A percentile compares a stretch with the other conserved stretches of the same genome.
Evolutionary conservation across 805 yeast species (phyloP).

Genomic region (Saturnispora galanensis): DNA sequence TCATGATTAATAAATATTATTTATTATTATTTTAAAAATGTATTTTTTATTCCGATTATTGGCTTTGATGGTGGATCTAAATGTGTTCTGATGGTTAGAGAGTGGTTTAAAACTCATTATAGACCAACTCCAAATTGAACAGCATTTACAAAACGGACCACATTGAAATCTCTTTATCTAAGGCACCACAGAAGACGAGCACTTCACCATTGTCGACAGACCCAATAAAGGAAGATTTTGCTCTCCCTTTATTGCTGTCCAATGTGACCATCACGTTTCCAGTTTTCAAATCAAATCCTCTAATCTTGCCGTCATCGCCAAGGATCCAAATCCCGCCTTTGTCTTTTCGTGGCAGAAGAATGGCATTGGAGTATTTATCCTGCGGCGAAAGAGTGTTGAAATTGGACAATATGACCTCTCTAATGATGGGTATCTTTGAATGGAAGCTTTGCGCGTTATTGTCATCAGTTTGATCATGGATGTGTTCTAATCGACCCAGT

Average conservation of each 20-base stretch:
- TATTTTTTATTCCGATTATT: no score
- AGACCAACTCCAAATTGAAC: neutral
- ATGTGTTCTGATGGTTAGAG: no score
- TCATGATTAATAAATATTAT: no score
- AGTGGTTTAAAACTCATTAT: neutral
- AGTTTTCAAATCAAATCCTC: constrained; percentile 46
- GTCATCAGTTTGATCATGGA: constrained; percentile 1
- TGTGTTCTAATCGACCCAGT: constrained; percentile 4
- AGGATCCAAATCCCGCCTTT: constrained; percentile 51
- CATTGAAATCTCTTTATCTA: constrained; percentile 28
- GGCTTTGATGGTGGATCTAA: no score
- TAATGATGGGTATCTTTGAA: constrained; percentile 20
- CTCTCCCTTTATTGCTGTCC: constrained; percentile 35
- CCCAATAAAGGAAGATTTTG: constrained; percentile 33
- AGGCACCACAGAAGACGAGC: constrained; percentile 42
- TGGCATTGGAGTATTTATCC: constrained; percentile 51
- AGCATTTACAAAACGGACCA: constrained; percentile 21
- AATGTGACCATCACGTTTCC: constrained; percentile 28
- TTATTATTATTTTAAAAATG: no score
- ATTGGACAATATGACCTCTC: constrained; percentile 33
- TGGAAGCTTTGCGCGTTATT: constrained; percentile 16
- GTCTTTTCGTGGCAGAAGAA: constrained; percentile 24
- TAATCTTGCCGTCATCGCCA: constrained; percentile 57
- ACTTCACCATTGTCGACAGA: constrained; percentile 26
- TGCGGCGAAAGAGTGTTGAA: constrained; percentile 51